Base-by-base conservation (phyloP, 306 rosid genomes). In the Hippophae gyantsensis region DNA sequence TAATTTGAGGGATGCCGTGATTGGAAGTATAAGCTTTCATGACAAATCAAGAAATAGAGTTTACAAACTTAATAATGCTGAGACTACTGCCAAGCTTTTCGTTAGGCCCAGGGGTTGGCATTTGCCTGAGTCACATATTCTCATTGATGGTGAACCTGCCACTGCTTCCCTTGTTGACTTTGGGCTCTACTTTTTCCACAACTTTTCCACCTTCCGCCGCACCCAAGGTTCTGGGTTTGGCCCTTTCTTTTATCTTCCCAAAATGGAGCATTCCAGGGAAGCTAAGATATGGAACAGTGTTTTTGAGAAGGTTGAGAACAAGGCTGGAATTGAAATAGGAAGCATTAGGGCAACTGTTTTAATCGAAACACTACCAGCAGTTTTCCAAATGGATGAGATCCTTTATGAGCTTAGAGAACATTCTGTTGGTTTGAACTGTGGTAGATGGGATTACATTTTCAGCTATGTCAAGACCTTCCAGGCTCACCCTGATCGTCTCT, bases 21-120 rank as follows among this genome's bases (percentile, higher is more conserved):
- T 64, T 57, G 89, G 98, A 49, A 87, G 76, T 25, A 90, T 90
- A 81, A 90, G 72, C 48, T 90, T 73, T 69, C 79, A 85, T 60
- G 98, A 90, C 80, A 83, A 51, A 71, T 75, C 66, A 48, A 87
- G 95, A 56, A 87, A 90, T 70, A 82, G 74, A 61, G 77, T 78
- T 69, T 90, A 87, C 79, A 87, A 83, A 66, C 92, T 90, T 32
- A 90, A 87, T 32, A 90, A 85, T 32, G 92, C 85, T 51, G 76
- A 78, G 25, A 79, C 54, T 1, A 79, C 54, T 1, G 92, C 98
- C 6, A 90, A 90, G 81, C 96, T 87, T 13, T 90, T 90, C 69
- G 96, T 87, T 10, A 68, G 98, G 13, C 82, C 95, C 63, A 78
- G 98, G 78, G 98, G 98, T 8, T 90, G 98, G 98, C 98, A 90